A percentile compares a stretch with the other conserved stretches of the same genome.
These are phyloP conservation scores for Xylariales sp. DNA, from an alignment of 2,329 filamentous ascomycete species.

Conservation along the genomic window DNA sequence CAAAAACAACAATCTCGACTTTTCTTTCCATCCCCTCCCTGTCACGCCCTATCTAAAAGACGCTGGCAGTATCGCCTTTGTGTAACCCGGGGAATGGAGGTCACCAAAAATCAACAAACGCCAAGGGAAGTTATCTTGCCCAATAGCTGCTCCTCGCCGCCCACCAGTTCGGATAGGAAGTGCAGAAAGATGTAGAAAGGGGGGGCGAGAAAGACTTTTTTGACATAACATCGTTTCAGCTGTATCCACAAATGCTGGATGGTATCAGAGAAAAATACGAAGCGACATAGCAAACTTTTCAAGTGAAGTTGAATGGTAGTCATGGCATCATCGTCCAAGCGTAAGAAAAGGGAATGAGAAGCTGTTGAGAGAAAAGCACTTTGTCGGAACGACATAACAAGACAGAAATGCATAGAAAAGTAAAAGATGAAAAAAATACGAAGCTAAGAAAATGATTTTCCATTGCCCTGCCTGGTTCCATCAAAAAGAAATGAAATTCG, in stretches of 20 bases:
- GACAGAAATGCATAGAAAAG: slow-evolving; percentile 21
- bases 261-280: slow-evolving; percentile 28
- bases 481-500: too few species aligned
- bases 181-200: neutral
- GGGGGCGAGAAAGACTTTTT: slow-evolving; percentile 5
- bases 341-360: too few species aligned
- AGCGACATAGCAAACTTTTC: slow-evolving; percentile 10
- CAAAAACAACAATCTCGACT: too few species aligned
- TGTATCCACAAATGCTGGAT: slow-evolving; percentile 24
- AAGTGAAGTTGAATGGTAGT: neutral
- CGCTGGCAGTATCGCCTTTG: too few species aligned
- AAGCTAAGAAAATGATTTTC: slow-evolving; percentile 20
- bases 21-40: too few species aligned
- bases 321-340: neutral
- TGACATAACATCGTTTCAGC: slow-evolving; percentile 20
- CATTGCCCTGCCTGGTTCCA: neutral
- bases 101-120: too few species aligned
- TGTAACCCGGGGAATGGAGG: too few species aligned
- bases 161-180: too few species aligned
- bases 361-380: too few species aligned
- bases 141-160: too few species aligned
- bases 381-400: slow-evolving; percentile 17
- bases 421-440: slow-evolving; percentile 18
- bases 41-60: too few species aligned
- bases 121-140: slow-evolving; percentile 1